phyloP scores from a whole-genome alignment of 73 alveolate genomes.

The Tetrahymena elliotti region DNA sequence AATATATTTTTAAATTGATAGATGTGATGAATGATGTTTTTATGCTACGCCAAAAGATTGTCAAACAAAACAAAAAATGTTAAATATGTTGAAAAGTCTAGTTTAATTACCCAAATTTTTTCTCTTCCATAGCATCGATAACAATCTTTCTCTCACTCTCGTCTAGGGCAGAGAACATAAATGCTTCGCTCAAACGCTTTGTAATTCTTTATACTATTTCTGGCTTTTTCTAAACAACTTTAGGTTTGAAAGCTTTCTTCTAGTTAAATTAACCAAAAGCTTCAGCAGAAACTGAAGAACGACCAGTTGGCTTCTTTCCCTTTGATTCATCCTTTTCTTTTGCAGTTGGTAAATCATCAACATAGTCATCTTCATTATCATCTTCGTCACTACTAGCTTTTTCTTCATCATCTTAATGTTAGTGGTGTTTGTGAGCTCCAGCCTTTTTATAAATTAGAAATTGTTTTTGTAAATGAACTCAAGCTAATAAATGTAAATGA shows the following conservation, averaged over 20 bases:
- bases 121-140: conserved; percentile 90
- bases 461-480: neutral
- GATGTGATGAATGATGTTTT: too few relatives aligned
- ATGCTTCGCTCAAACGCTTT: conserved; percentile 72
- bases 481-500: neutral
- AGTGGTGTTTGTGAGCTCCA: neutral
- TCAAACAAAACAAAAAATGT: too few relatives aligned
- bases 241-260: conserved; percentile 78
- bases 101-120: conserved; percentile 39
- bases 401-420: neutral
- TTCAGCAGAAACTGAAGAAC: conserved; percentile 97
- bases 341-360: conserved; percentile 23
- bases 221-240: conserved; percentile 62
- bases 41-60: too few relatives aligned
- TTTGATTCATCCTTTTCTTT: conserved; percentile 11
- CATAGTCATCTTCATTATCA: conserved; percentile 30
- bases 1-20: too few relatives aligned
- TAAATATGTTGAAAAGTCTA: neutral
- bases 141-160: conserved; percentile 78
- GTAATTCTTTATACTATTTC: conserved; percentile 66
- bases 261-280: conserved; percentile 94
- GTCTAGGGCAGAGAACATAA: conserved; percentile 80
- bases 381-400: conserved; percentile 29
- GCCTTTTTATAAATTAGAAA: neutral
- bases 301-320: conserved; percentile 25